A percentile compares a stretch with the other conserved stretches of the same genome.
Conservation (phyloP, 1,139 yeast species). For the Hyphopichia fennica region DNA sequence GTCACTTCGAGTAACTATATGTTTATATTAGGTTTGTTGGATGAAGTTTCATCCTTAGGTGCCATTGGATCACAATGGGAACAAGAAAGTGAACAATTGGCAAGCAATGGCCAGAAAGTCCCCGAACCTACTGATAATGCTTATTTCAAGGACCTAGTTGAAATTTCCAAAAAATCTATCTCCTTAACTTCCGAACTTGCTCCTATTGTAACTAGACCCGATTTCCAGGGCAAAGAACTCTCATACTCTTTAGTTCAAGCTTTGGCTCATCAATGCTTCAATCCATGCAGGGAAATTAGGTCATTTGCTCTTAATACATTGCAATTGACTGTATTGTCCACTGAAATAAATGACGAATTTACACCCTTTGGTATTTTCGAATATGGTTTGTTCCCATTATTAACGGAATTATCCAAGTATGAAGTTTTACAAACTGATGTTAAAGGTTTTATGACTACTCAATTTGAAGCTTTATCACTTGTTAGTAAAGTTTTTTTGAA, state of each 20-base stretch:
- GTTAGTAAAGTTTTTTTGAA: constrained; percentile 74
- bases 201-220: constrained; percentile 22
- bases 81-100: constrained; percentile 45
- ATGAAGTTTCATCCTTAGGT: constrained; percentile 80
- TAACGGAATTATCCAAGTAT: constrained; percentile 63
- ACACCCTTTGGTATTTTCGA: constrained; percentile 63
- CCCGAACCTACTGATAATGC: constrained; percentile 33
- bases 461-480: constrained; percentile 64
- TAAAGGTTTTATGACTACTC: constrained; percentile 62
- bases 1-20: constrained; percentile 55
- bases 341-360: constrained; percentile 25
- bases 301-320: constrained; percentile 59
- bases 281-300: constrained; percentile 80
- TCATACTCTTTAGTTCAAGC: constrained; percentile 72
- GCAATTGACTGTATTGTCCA: constrained; percentile 44
- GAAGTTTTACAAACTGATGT: constrained; percentile 68
- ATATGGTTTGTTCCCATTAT: constrained; percentile 71
- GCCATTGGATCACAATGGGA: constrained; percentile 80
- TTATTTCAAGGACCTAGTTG: constrained; percentile 50
- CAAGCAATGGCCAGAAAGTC: constrained; percentile 18
- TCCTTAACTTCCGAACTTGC: constrained; percentile 55
- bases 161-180: constrained; percentile 62
- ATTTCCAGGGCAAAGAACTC: constrained; percentile 31
- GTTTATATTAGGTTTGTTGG: constrained; percentile 67
- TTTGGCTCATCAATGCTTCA: constrained; percentile 83